phyloP scores from a whole-genome alignment of 2,329 filamentous ascomycete genomes.

The Aspergillus niger region DNA sequence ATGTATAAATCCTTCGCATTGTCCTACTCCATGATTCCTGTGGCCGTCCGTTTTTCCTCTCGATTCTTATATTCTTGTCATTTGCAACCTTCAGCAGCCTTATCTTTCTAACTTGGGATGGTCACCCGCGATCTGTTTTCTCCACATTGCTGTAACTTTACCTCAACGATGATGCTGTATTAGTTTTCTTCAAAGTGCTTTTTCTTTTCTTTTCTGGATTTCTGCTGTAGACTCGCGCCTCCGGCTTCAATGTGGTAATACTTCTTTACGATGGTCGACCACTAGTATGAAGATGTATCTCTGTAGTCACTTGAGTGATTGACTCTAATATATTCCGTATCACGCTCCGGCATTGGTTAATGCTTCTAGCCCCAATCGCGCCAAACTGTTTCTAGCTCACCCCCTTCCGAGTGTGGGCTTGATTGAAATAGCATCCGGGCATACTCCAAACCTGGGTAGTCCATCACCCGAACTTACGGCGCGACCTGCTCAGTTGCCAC shows the following conservation, averaged over 20 bases:
- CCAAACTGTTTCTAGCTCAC: background rate
- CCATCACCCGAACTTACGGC: background rate
- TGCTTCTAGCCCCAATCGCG: background rate
- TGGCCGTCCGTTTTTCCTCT: constrained; percentile 23
- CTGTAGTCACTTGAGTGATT: background rate
- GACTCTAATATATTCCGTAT: background rate
- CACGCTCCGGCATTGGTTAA: background rate
- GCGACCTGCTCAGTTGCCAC: background rate
- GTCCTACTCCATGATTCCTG: constrained; percentile 23
- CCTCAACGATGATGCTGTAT: constrained; percentile 33
- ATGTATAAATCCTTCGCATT: constrained; percentile 38
- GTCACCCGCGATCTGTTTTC: constrained; percentile 27
- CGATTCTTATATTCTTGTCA: background rate
- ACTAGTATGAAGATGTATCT: background rate
- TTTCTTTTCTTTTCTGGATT: background rate
- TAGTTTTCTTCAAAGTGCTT: constrained; percentile 18
- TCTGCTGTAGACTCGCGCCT: constrained; percentile 6
- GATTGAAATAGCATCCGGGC: background rate
- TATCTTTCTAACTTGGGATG: constrained; percentile 21
- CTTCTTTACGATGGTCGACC: background rate
- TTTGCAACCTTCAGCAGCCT: constrained; percentile 30
- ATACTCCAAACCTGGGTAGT: background rate
- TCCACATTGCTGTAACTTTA: constrained; percentile 37
- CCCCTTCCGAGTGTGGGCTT: background rate
- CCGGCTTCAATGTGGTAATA: background rate